Evolutionary conservation across 1,284 basidiomycete genomes (phyloP).

Genomic region (Sporisorium graminicola): DNA sequence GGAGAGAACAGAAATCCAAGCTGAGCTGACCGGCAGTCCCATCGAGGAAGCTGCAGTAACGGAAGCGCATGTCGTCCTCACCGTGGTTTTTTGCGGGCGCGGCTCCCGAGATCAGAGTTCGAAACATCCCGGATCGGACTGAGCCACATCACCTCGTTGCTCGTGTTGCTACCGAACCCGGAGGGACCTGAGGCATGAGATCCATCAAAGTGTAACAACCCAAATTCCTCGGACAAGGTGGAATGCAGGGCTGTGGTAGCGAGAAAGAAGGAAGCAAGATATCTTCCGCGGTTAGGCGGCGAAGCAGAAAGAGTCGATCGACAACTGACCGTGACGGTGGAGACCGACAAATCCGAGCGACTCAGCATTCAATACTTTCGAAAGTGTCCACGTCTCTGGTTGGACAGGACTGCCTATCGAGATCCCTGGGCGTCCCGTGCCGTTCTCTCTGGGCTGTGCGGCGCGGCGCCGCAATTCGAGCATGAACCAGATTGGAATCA

Average conservation of each 20-base stretch:
- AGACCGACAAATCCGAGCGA: background rate
- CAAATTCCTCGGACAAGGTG: background rate
- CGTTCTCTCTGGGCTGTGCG: too few species aligned
- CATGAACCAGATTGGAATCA: conserved; percentile 1
- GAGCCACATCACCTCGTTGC: background rate
- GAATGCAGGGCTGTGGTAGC: background rate
- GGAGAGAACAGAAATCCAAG: too few species aligned
- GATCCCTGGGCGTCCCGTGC: too few species aligned
- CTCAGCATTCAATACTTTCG: too few species aligned
- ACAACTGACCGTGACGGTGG: background rate
- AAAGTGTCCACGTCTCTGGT: too few species aligned
- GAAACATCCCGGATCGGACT: background rate
- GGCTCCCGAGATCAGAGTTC: background rate
- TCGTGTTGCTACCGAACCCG: background rate
- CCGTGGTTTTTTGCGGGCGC: background rate
- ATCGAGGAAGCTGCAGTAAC: background rate
- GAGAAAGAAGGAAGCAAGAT: background rate
- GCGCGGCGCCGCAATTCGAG: background rate
- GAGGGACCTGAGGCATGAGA: too few species aligned
- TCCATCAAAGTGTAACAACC: background rate
- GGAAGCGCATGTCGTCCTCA: background rate
- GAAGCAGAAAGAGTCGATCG: conserved; percentile 7
- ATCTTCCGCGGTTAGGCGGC: conserved; percentile 18
- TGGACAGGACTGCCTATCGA: too few species aligned
- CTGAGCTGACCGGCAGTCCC: background rate